Percentiles rank a stretch among this genome's conserved stretches.
These are phyloP conservation scores for Pisolithus orientalis DNA, from an alignment of 768 basidiomycete genomes.

Conservation along the genomic window DNA sequence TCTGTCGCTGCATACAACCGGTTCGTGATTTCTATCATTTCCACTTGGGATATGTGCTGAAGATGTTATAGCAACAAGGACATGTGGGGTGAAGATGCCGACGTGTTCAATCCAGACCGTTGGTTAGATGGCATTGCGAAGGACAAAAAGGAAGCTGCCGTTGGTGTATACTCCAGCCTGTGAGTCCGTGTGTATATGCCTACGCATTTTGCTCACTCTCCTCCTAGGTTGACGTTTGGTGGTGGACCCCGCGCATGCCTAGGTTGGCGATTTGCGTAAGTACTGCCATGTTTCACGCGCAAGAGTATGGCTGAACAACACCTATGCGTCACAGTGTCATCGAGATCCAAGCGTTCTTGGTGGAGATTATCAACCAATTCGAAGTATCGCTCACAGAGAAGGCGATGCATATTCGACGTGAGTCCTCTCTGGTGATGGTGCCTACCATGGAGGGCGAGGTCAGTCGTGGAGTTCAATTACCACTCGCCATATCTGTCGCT, in stretches of 20 bases:
- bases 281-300: neutral
- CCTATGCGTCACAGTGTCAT: constrained; percentile 22
- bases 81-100: constrained; percentile 27
- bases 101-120: constrained; percentile 25
- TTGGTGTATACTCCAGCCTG: constrained; percentile 24
- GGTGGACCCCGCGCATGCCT: constrained; percentile 19
- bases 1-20: constrained; percentile 54
- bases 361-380: constrained; percentile 48
- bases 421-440: constrained; percentile 22
- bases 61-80: constrained; percentile 15
- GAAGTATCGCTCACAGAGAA: constrained; percentile 37
- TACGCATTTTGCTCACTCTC: neutral
- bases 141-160: constrained; percentile 12
- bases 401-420: constrained; percentile 21
- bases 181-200: constrained; percentile 8
- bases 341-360: constrained; percentile 55
- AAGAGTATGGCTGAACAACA: neutral
- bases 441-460: constrained; percentile 30
- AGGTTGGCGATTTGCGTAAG: constrained; percentile 29
- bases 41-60: neutral
- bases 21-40: constrained; percentile 20
- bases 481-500: constrained; percentile 22
- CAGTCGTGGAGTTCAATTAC: constrained; percentile 26
- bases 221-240: constrained; percentile 24
- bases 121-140: constrained; percentile 17